These are phyloP conservation scores for Neurospora intermedia DNA, from an alignment of 495 filamentous ascomycete genomes.

Conservation along the genomic window DNA sequence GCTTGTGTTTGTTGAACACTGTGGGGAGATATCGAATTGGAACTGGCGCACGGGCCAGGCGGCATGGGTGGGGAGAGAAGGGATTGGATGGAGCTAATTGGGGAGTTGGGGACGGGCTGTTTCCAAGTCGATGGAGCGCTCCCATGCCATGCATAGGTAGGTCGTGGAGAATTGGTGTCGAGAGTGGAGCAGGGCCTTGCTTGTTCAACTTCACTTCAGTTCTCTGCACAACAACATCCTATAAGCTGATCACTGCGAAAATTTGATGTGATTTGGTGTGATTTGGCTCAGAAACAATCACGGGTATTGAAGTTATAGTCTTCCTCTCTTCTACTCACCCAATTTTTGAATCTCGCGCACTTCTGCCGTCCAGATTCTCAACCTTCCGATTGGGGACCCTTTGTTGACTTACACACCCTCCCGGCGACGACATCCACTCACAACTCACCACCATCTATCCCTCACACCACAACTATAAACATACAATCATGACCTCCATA, in stretches of 20 bases:
- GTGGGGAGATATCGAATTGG: neutral
- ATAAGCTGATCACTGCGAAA: neutral
- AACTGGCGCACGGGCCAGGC: neutral
- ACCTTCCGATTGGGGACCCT: neutral
- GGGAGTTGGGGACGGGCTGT: too few relatives aligned
- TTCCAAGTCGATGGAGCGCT: neutral
- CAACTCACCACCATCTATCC: neutral
- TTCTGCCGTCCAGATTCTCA: neutral
- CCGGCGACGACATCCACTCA: neutral
- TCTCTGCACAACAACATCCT: neutral
- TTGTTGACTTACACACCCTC: neutral
- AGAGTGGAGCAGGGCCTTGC: neutral
- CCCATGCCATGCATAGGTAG: neutral
- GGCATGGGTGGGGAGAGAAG: neutral
- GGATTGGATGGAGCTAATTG: neutral
- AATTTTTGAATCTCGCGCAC: neutral
- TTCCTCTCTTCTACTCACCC: too few relatives aligned
- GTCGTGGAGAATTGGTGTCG: neutral
- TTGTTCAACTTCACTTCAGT: neutral
- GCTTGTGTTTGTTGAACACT: neutral
- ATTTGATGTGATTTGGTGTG: neutral
- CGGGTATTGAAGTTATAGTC: neutral
- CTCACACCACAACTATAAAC: neutral
- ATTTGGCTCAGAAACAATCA: neutral
- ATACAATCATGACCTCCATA: conserved; percentile 17